Percentiles rank a stretch among this genome's conserved stretches.
phyloP scores from a whole-genome alignment of 805 yeast species.

The Candida germanica region DNA sequence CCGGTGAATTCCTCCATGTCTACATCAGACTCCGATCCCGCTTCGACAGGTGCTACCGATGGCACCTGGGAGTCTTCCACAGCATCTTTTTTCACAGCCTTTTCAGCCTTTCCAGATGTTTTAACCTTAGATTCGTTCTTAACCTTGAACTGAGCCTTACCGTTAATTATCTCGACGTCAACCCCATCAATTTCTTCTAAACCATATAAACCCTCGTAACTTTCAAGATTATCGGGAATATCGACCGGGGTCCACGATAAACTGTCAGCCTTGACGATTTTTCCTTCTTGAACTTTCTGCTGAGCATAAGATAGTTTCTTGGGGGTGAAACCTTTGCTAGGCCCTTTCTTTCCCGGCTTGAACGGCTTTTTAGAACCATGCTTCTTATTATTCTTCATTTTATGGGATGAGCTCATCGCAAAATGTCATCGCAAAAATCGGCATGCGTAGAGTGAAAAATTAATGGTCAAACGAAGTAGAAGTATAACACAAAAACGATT shows the following conservation, averaged over 20 bases:
- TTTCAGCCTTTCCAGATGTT: slow-evolving; percentile 29
- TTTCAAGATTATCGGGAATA: slow-evolving; percentile 79
- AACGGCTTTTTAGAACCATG: no score
- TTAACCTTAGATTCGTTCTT: slow-evolving; percentile 30
- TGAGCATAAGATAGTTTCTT: slow-evolving; percentile 1
- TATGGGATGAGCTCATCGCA: no score
- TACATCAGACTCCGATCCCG: slow-evolving; percentile 10
- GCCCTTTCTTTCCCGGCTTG: neutral
- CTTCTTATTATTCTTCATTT: no score
- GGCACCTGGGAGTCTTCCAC: slow-evolving; percentile 14
- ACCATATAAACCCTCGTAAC: slow-evolving; percentile 88
- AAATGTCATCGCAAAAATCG: no score
- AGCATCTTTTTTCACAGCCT: slow-evolving; percentile 39
- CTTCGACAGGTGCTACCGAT: slow-evolving; percentile 11
- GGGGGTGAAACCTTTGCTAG: neutral
- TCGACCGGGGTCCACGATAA: slow-evolving; percentile 80
- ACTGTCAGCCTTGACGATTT: slow-evolving; percentile 46
- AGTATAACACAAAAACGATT: slow-evolving; percentile 28
- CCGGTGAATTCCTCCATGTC: slow-evolving; percentile 11
- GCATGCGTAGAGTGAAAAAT: no score
- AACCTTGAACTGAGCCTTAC: slow-evolving; percentile 54
- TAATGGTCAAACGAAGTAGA: slow-evolving; percentile 16
- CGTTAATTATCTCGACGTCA: slow-evolving; percentile 70
- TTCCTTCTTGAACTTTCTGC: slow-evolving; percentile 23
- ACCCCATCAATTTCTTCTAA: slow-evolving; percentile 94